Evolutionary conservation across 2,329 filamentous ascomycete species (phyloP), one percentile per base, ranked within the genome.

Genomic region (Cytospora schulzeri): DNA sequence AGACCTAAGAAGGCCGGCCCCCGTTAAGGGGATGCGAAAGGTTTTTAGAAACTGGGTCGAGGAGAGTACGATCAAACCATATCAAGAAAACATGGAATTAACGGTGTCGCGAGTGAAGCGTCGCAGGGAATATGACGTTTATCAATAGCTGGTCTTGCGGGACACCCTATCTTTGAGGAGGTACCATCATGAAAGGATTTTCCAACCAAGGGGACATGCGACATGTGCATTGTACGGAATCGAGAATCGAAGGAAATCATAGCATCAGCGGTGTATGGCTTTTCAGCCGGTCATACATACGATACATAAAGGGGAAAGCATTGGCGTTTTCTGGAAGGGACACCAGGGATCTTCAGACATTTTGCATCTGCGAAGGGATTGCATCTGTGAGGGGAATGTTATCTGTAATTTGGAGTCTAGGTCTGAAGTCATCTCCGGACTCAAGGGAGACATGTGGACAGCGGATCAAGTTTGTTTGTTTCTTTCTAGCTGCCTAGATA

Each of bases 1-100:
- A 76, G 74, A 53, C 79, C 76, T 7, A 81, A 81, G 72, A 83
- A 79, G 71, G 11, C 19, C 4, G 14, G n/a, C n/a, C n/a, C 8
- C 7, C 60, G 60, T 24, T 62, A 28, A 70, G 55, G 52, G 66
- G n/a, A 66, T 26, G 64, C 57, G 63, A 54, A 54, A 38, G 24
- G 9, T 6, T n/a, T n/a, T n/a, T n/a, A 6, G 14, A 19, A 58
- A 15, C 31, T 24, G 28, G 11, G 9, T 50, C 22, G 41, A 29
- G 19, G 2, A 19, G 11, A 29, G 11, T 12, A 33, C 6, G 12
- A 33, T 29, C 29, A 29, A 29, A 8, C 29, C 29, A 29, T 4
- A 29, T 29, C 29, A 15, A 11, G 12, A 29, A 22, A 41, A 11
- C 17, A 35, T 60, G 4, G 11, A 50, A 19, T 26, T 31, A 11